A percentile compares a stretch with the other conserved stretches of the same genome.
These are phyloP conservation scores for Hydnomerulius pinastri DNA, from an alignment of 768 basidiomycete genomes.

Conservation along the genomic window DNA sequence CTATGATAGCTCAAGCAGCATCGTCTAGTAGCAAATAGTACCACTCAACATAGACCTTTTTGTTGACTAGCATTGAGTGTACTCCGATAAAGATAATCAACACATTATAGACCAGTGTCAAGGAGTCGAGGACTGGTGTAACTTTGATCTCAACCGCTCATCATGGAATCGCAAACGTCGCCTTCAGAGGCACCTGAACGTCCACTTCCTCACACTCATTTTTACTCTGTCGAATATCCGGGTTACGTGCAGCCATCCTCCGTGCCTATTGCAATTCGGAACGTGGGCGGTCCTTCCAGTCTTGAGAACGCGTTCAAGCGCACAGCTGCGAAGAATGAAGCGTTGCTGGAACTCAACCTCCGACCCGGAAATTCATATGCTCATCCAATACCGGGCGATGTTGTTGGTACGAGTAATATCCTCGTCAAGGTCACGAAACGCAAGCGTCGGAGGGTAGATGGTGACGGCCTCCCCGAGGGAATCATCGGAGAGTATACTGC, in stretches of 20 bases:
- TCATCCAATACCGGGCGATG: conserved; percentile 83
- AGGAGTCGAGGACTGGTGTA: no score
- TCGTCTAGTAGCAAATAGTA: no score
- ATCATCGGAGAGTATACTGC: conserved; percentile 70
- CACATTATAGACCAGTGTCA: no score
- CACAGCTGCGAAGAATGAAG: conserved; percentile 58
- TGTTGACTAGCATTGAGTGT: no score
- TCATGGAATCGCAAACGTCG: conserved; percentile 8
- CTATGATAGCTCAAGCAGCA: no score
- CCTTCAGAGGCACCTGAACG: conserved; percentile 36
- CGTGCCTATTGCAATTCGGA: conserved; percentile 59
- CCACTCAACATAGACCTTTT: no score
- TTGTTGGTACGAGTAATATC: conserved; percentile 77
- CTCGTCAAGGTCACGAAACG: conserved; percentile 81
- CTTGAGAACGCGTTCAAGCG: conserved; percentile 80
- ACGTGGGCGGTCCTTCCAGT: conserved; percentile 67
- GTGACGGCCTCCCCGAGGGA: conserved; percentile 25
- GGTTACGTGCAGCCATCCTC: conserved; percentile 74
- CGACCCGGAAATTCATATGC: conserved; percentile 74
- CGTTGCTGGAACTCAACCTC: conserved; percentile 75
- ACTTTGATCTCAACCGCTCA: background rate
- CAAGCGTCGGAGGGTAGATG: conserved; percentile 47
- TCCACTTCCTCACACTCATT: conserved; percentile 57
- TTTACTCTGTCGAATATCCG: conserved; percentile 88
- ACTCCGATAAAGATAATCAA: no score